Base-by-base conservation (phyloP, 495 filamentous ascomycete genomes). In the Xylaria acuta region DNA sequence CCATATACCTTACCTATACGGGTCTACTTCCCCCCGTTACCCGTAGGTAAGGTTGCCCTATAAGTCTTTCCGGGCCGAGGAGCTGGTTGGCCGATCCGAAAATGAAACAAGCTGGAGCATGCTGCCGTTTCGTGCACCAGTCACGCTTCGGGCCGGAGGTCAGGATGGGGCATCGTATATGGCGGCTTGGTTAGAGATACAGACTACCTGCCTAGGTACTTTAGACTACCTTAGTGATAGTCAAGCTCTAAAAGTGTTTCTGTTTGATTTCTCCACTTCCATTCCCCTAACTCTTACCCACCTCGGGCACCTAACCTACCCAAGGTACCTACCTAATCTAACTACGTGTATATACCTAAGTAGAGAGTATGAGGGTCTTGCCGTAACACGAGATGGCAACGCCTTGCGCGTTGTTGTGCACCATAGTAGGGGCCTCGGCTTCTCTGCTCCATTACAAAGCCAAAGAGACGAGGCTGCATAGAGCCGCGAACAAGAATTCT, bases 401-500 rank as follows among this genome's bases (percentile, higher is more conserved):
- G 27, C 27, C 27, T 56, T 56, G 14, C 14, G 32, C 14, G 1
- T 18, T 18, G 14, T 30, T 14, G 25, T 27, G 5, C 25, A 32
- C 16, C 22, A 18, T 56, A 7, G 0, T 30, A 32, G 27, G 6
- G 27, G 18, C 5, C 9, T 53, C 49, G 12, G 49, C 8, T 51
- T 47, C n/a, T 51, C n/a, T 51, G n/a, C 20, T 25, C n/a, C 25
- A 25, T 25, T n/a, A 25, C n/a, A 25, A 56, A 7, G 27, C 9
- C 8, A 38, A 59, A 12, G 58, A 38, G n/a, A 49, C 6, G n/a
- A 53, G 64, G 45, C 45, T 51, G 27, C 32, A 66, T 30, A 25
- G 64, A 66, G 64, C 45, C 43, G 64, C 64, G 45, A 49, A 53
- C 32, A 51, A 14, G 64, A 30, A 12, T 53, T n/a, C n/a, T n/a